Evolutionary conservation across 495 filamentous ascomycete genomes (phyloP).

Genomic region (Usnea hakonensis): DNA sequence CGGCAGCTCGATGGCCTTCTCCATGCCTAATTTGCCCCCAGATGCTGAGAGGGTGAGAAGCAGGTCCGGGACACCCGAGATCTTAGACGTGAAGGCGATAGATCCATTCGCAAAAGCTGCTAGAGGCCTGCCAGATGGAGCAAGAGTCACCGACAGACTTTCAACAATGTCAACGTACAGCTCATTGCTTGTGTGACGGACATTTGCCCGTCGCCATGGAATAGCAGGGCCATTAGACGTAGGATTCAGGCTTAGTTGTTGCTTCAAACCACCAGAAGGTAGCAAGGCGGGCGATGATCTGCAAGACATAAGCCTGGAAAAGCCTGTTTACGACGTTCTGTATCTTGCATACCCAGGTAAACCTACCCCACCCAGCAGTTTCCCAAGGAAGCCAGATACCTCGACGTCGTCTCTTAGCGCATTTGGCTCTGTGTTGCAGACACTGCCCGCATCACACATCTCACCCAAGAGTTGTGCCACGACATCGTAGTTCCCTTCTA

Average conservation of each 20-base stretch:
- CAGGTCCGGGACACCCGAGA: constrained; percentile 89
- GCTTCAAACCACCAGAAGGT: constrained; percentile 38
- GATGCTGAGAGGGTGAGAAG: constrained; percentile 70
- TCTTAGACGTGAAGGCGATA: constrained; percentile 89
- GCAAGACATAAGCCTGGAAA: constrained; percentile 16
- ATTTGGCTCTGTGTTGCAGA: constrained; percentile 89
- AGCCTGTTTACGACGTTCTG: not conserved
- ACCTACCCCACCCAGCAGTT: constrained; percentile 79
- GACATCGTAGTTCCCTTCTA: constrained; percentile 87
- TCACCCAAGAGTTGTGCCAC: constrained; percentile 88
- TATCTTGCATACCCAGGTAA: constrained; percentile 54
- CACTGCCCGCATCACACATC: constrained; percentile 91
- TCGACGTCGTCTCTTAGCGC: constrained; percentile 86
- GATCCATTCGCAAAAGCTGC: constrained; percentile 84
- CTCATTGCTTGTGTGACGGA: constrained; percentile 93
- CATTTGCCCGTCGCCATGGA: constrained; percentile 86
- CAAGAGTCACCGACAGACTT: constrained; percentile 74
- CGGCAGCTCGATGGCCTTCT: constrained; percentile 69
- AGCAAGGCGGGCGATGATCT: constrained; percentile 39
- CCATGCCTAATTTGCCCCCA: constrained; percentile 55
- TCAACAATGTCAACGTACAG: constrained; percentile 96
- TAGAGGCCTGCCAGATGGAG: constrained; percentile 80
- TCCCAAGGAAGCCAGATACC: constrained; percentile 81
- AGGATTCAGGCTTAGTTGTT: constrained; percentile 36
- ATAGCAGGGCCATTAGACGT: constrained; percentile 47